Percentiles rank a stretch among this genome's conserved stretches.
phyloP scores from a whole-genome alignment of 2,329 filamentous ascomycete species.

The Ophiostoma sp. region DNA sequence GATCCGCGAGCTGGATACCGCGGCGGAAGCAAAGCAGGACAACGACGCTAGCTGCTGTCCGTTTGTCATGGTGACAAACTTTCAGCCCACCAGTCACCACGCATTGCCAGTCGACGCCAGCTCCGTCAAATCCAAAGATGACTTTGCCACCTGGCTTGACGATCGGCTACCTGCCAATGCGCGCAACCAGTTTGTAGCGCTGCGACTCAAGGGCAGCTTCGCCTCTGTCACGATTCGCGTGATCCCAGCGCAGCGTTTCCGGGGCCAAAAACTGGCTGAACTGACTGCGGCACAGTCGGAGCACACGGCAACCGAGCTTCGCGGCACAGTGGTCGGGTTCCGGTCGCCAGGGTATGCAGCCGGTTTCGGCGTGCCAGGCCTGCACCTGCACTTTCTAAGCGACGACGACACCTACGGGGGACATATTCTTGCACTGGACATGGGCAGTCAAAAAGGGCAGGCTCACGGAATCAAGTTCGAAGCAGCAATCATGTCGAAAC shows the following conservation, averaged over 20 bases:
- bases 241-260: not conserved
- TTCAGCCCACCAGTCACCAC: slow-evolving; percentile 8
- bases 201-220: slow-evolving; percentile 10
- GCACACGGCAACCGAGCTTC: slow-evolving; percentile 5
- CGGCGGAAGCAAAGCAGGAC: not conserved
- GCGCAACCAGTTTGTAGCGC: slow-evolving; percentile 10
- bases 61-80: slow-evolving; percentile 13
- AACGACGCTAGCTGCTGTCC: slow-evolving; percentile 11
- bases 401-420: slow-evolving; percentile 8
- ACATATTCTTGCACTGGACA: slow-evolving; percentile 4
- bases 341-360: slow-evolving; percentile 7
- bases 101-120: not conserved
- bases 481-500: slow-evolving; percentile 6
- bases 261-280: slow-evolving; percentile 1
- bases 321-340: slow-evolving; percentile 12
- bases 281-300: not conserved
- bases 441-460: not conserved
- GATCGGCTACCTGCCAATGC: not conserved
- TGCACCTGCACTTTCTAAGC: slow-evolving; percentile 15
- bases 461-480: not conserved
- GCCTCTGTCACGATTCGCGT: slow-evolving; percentile 11
- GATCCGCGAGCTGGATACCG: not conserved
- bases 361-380: slow-evolving; percentile 8
- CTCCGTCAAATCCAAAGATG: slow-evolving; percentile 3
- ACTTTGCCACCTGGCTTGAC: not conserved